Base-by-base conservation (phyloP, 208 protist species). In the Sergeia podlipaevii region DNA sequence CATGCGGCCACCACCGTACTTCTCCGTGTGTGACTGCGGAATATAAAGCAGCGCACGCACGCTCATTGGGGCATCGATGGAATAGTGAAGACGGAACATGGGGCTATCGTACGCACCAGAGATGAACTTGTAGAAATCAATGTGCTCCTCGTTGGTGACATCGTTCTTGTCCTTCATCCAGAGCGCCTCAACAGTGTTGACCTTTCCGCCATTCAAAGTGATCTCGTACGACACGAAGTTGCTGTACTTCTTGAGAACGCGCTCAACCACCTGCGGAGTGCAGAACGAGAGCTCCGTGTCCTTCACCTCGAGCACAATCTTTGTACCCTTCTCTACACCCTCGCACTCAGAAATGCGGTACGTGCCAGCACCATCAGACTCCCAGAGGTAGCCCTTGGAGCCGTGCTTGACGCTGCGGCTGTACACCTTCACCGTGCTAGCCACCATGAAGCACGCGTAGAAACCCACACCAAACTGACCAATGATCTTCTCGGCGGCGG, bases 401-500 rank as follows among this genome's bases (percentile, higher is more conserved):
- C 68, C 90, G 44, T 91, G 84, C 50, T 91, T 85, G 46, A 79
- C 80, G 43, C 77, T 95, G 39, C 89, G 74, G 10, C 89, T 90
- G 78, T 94, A 98, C 6, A 98, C 93, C 33, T 77, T 90, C 13
- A 98, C 93, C 21, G 79, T 71, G 45, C 98, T 90, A n/a, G 95
- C 86, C 17, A 99, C 97, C 95, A 99, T 98, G 69, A 98, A 99
- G 46, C 76, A 82, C 0, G 89, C 83, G 65, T 99, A 99, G 74
- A 99, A 99, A 55, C 97, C 97, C 32, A 99, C 97, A 68, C 97
- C 97, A 70, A 99, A 98, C 84, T 98, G 97, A 54, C 97, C 91
- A 59, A 96, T 96, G 46, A 96, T 96, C 63, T 86, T 92, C 59
- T 95, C 87, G 29, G 85, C 89, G 1, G 81, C 78, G 3, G 70